Evolutionary conservation across 1,284 basidiomycete species (phyloP), one percentile per base, ranked within the genome.

Genomic region (Hymenochaete sp.): DNA sequence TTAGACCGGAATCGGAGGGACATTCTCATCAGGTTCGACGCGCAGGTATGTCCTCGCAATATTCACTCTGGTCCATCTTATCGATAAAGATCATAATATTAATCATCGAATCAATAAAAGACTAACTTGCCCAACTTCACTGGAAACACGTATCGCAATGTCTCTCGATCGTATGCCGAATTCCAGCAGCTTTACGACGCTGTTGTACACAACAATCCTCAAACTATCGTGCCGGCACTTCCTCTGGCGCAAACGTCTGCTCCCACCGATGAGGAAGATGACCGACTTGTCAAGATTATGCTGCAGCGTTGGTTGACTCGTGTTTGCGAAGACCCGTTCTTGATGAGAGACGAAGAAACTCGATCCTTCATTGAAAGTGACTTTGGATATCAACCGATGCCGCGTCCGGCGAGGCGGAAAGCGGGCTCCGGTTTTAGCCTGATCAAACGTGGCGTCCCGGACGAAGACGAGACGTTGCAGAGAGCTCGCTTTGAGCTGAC

Each of bases 251-350:
- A 93, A 53, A 96, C 92, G 0, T 93, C 91, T 2, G 93, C 93
- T 1, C 83, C 89, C 18, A 93, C 89, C 11, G 92, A 96, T 59
- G 93, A 96, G 65, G 93, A 97, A 64, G 90, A 97, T 62, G 93
- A 97, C 62, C 74, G 93, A 26, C 72, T 97, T 1, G 89, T 97
- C 31, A 83, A 84, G 58, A 85, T 93, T 52, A 89, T 92, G 73
- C 71, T 96, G 19, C 93, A 96, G 64, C 72, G 88, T 49, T 97
- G 93, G 92, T 75, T 95, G 48, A 81, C 85, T 5, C 71, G 93
- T 42, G 77, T 97, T 29, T 92, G 86, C 62, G 87, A 91, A 57
- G 90, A 97, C 60, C 79, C 80, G 1, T 88, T 93, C 47, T 63
- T 96, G 39, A 68, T 89, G 35, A 68, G 79, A 48, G 92, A 97